These are phyloP conservation scores for Panaeolus papilionaceus DNA, from an alignment of 768 basidiomycete species.

Conservation along the genomic window DNA sequence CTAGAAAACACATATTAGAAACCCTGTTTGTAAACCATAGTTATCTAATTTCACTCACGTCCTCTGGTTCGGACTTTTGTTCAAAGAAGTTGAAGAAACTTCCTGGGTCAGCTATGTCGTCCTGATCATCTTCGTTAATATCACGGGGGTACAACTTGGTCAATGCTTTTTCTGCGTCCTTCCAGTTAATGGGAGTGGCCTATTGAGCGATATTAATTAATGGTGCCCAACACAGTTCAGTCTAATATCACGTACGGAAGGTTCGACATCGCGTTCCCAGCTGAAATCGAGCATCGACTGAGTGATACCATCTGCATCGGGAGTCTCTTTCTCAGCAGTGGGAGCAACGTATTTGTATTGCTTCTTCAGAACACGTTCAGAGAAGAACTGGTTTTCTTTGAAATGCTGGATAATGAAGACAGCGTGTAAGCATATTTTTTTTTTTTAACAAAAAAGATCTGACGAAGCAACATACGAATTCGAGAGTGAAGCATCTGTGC, in stretches of 20 bases:
- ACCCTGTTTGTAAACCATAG: neutral
- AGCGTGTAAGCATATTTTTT: slow-evolving; percentile 5
- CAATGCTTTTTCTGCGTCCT: slow-evolving; percentile 75
- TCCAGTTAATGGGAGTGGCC: slow-evolving; percentile 81
- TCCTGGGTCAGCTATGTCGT: slow-evolving; percentile 71
- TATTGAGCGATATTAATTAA: slow-evolving; percentile 31
- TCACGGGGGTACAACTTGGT: slow-evolving; percentile 81
- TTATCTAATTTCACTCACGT: slow-evolving; percentile 52
- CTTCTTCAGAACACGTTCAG: slow-evolving; percentile 77
- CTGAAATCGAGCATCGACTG: slow-evolving; percentile 80
- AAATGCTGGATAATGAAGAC: slow-evolving; percentile 60
- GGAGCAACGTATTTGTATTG: slow-evolving; percentile 75
- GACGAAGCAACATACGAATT: slow-evolving; percentile 74
- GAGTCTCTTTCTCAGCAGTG: slow-evolving; percentile 56
- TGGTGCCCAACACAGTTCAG: neutral
- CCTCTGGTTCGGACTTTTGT: slow-evolving; percentile 63
- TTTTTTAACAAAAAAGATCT: slow-evolving; percentile 8
- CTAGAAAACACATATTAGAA: slow-evolving; percentile 42
- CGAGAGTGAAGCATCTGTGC: slow-evolving; percentile 81
- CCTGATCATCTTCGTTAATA: slow-evolving; percentile 59
- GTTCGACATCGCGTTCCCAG: slow-evolving; percentile 76
- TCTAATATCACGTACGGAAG: slow-evolving; percentile 54
- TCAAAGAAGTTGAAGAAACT: slow-evolving; percentile 93
- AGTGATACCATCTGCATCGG: slow-evolving; percentile 79
- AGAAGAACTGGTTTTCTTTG: slow-evolving; percentile 87